Conservation (phyloP, 169 alveolate genomes). For the Amoebophrya sp. region DNA sequence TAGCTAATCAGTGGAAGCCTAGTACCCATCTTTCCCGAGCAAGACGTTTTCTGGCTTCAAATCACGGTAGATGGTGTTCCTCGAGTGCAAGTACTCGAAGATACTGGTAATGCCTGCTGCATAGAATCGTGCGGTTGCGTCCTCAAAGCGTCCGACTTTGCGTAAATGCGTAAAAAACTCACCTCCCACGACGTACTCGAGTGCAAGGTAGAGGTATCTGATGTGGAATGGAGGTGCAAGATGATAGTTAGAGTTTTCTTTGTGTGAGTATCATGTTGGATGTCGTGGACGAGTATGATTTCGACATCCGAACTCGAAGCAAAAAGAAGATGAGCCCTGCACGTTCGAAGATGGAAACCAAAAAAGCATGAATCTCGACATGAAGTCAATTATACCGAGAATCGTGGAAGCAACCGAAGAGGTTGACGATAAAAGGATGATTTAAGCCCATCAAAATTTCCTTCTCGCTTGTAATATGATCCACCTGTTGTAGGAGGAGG, state of each 20-base stretch:
- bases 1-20: too few species aligned
- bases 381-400: constrained; percentile 58
- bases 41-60: constrained; percentile 54
- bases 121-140: constrained; percentile 67
- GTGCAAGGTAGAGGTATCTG: constrained; percentile 50
- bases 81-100: constrained; percentile 86
- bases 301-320: too few species aligned
- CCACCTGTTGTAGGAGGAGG: constrained; percentile 54
- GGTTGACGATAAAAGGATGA: constrained; percentile 47
- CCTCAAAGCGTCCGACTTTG: constrained; percentile 57
- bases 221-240: not conserved
- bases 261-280: too few species aligned
- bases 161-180: constrained; percentile 78
- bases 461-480: constrained; percentile 83
- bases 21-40: not conserved
- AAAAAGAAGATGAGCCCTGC: too few species aligned
- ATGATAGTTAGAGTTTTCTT: too few species aligned
- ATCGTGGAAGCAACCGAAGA: constrained; percentile 63
- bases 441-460: constrained; percentile 49
- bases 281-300: too few species aligned
- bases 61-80: constrained; percentile 72
- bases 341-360: too few species aligned
- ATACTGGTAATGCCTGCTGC: constrained; percentile 81
- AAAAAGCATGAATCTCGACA: too few species aligned
- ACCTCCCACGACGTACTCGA: constrained; percentile 73